phyloP scores from a whole-genome alignment of 2,329 filamentous ascomycete species.

The Ilyonectria sp. region DNA sequence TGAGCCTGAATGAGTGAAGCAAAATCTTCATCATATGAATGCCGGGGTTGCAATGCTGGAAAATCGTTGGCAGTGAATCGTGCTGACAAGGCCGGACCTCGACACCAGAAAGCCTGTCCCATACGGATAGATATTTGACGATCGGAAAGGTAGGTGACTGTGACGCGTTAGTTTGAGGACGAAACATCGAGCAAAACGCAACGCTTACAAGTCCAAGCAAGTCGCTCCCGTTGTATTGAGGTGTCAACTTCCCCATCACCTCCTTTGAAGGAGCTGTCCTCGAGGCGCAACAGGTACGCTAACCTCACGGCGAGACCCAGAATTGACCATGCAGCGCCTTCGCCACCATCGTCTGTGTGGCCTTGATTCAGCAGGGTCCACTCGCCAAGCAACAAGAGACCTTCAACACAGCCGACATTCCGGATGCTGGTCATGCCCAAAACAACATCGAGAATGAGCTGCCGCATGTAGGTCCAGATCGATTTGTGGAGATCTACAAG shows the following conservation, averaged over 20 bases:
- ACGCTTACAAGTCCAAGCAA: slow-evolving; percentile 17
- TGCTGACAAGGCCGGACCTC: slow-evolving; percentile 29
- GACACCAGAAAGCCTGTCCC: slow-evolving; percentile 33
- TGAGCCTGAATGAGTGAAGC: slow-evolving; percentile 31
- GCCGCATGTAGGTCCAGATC: slow-evolving; percentile 27
- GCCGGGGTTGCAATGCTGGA: slow-evolving; percentile 23
- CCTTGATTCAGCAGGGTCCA: slow-evolving; percentile 31
- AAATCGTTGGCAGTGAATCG: slow-evolving; percentile 31
- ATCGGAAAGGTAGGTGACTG: slow-evolving; percentile 22
- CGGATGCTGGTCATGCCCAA: slow-evolving; percentile 19
- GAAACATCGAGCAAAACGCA: background rate
- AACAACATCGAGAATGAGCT: slow-evolving; percentile 24
- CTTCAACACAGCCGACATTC: slow-evolving; percentile 28
- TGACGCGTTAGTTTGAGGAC: background rate
- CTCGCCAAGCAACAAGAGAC: slow-evolving; percentile 27
- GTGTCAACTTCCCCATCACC: slow-evolving; percentile 10
- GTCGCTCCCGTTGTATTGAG: slow-evolving; percentile 17
- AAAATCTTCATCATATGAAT: slow-evolving; percentile 27
- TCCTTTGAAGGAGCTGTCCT: slow-evolving; percentile 22
- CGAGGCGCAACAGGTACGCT: slow-evolving; percentile 19
- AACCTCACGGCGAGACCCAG: slow-evolving; percentile 17
- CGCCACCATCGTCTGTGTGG: slow-evolving; percentile 22
- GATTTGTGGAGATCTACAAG: slow-evolving; percentile 21
- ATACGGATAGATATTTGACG: slow-evolving; percentile 26
- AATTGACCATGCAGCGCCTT: slow-evolving; percentile 31